Base-by-base conservation (phyloP, 2,329 filamentous ascomycete genomes). In the Paracoccidioides lutzii region DNA sequence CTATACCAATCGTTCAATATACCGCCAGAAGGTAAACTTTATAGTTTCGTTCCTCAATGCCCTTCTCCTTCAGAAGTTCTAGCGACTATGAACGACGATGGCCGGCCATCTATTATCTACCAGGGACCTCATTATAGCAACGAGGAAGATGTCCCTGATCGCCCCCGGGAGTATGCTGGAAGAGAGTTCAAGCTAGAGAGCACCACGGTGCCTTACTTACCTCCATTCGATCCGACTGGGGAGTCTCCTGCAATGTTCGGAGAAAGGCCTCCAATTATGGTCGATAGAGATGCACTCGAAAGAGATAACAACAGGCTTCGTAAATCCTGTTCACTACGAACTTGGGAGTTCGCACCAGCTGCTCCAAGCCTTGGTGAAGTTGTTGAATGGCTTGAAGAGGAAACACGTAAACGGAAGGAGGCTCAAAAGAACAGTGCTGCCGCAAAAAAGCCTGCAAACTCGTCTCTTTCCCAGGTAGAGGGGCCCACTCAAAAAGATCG, bases 91-190 rank as follows among this genome's bases (percentile, higher is more conserved):
- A 69, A 61, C 67, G 59, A 75, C n/a, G 70, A 76, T 56, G 77
- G 77, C 10, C 71, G 83, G 7, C 85, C 87, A 0, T 76, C 84
- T 57, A 78, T 87, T 12, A 79, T 96, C 51, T 94, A 95, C 60
- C 87, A 90, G 68, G 84, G 90, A 65, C 84, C 90, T 0, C 90
- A 85, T 64, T 97, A 95, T 66, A 87, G 90, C 62, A 78, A 87
- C 33, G 88, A 94, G 59, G 78, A 77, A 52, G 93, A 97, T 69
- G 86, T 96, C 0, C 90, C 90, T 10, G 78, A 84, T 42, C 80
- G 85, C 54, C 71, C 78, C 37, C 79, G 88, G 54, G 89, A 95
- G 69, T 97, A 95, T 71, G 91, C 87, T 5, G 91, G 91, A 3
- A 83, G 83, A 62, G 87, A 94, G 63, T 96, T 94, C 66, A 85